phyloP scores from a whole-genome alignment of 805 yeast genomes.

The Lachancea lanzarotensis region DNA sequence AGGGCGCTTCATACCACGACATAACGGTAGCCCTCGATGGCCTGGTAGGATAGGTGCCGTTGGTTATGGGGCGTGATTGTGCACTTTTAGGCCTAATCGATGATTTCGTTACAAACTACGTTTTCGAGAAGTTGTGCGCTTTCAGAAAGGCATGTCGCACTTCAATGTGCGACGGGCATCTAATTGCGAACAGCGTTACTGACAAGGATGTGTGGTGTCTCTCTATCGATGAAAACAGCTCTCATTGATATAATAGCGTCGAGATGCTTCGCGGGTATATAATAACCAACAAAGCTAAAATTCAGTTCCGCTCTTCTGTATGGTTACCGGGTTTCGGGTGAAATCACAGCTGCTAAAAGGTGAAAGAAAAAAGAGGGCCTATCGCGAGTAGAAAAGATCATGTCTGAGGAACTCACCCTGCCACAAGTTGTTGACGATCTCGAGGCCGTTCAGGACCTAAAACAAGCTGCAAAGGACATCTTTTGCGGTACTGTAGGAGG shows the following conservation, averaged over 20 bases:
- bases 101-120: not conserved
- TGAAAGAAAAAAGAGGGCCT: not conserved
- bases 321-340: not conserved
- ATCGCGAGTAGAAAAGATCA: not conserved
- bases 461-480: conserved; percentile 61
- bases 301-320: not conserved
- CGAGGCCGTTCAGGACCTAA: conserved; percentile 6
- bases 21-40: no score
- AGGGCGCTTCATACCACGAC: no score
- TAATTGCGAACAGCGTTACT: not conserved
- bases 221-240: not conserved
- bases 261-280: not conserved
- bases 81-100: not conserved
- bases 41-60: no score
- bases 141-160: not conserved
- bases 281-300: not conserved
- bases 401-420: conserved; percentile 11
- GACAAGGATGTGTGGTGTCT: not conserved
- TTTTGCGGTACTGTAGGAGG: conserved; percentile 94
- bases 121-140: not conserved
- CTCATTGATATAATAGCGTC: not conserved
- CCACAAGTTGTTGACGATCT: conserved; percentile 14
- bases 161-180: conserved; percentile 2
- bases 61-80: no score
- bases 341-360: not conserved